phyloP scores from a whole-genome alignment of 2,329 filamentous ascomycete genomes.

The Aspergillus novofumigatus region DNA sequence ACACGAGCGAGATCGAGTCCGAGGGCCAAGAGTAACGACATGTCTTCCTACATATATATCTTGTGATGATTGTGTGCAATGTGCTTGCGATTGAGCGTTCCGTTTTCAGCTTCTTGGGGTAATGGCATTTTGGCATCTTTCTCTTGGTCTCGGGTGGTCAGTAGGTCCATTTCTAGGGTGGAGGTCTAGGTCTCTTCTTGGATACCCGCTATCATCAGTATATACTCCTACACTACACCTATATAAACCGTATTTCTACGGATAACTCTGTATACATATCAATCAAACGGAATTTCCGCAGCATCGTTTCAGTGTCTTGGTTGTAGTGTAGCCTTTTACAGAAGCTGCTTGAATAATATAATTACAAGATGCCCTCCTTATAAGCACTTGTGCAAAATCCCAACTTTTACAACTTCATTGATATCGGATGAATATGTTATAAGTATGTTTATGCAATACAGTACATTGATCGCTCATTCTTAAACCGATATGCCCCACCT shows the following conservation, averaged over 20 bases:
- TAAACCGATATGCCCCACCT: conserved; percentile 5
- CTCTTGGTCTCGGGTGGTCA: background rate
- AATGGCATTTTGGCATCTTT: background rate
- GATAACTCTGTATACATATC: background rate
- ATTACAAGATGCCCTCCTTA: background rate
- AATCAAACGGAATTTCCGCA: background rate
- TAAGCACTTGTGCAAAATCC: background rate
- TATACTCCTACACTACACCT: background rate
- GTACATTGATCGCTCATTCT: conserved; percentile 7
- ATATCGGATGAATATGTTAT: conserved; percentile 3
- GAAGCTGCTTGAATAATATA: background rate
- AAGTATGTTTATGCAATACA: conserved; percentile 17
- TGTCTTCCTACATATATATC: conserved; percentile 1
- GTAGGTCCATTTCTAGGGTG: conserved; percentile 7
- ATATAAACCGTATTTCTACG: conserved; percentile 49
- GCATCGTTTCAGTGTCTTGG: background rate
- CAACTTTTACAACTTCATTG: background rate
- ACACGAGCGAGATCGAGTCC: conserved; percentile 23
- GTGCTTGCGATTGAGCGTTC: conserved; percentile 9
- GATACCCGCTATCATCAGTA: conserved; percentile 11
- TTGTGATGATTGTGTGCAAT: background rate
- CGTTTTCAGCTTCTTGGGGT: conserved; percentile 4
- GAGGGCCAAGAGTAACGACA: conserved; percentile 18
- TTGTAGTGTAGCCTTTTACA: background rate
- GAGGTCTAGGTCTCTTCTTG: conserved; percentile 6